These are phyloP conservation scores for Claviceps quebecensis DNA, from an alignment of 2,329 filamentous ascomycete genomes.

Conservation along the genomic window DNA sequence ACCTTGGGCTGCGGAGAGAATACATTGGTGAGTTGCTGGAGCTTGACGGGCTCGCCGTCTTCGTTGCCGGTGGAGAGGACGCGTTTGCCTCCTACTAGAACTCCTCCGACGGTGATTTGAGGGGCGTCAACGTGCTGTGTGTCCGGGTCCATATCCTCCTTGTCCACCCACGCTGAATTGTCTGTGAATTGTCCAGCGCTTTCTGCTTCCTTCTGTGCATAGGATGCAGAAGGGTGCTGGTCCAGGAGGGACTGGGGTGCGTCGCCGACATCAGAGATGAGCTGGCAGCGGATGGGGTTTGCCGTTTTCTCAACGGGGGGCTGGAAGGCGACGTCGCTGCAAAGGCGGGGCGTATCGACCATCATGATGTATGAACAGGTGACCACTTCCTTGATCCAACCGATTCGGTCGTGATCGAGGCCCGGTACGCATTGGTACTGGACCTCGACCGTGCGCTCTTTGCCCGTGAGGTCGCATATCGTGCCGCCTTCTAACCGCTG, in stretches of 20 bases:
- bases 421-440: conserved; percentile 69
- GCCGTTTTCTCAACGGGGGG: conserved; percentile 66
- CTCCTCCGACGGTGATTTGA: conserved; percentile 34
- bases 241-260: conserved; percentile 25
- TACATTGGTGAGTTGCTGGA: conserved; percentile 16
- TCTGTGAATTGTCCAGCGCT: conserved; percentile 5
- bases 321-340: conserved; percentile 73
- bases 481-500: conserved; percentile 71
- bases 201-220: conserved; percentile 16
- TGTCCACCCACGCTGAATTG: conserved; percentile 4
- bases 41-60: conserved; percentile 32
- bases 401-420: conserved; percentile 59
- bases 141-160: conserved; percentile 10
- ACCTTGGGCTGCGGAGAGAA: conserved; percentile 14
- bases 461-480: conserved; percentile 71
- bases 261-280: conserved; percentile 43
- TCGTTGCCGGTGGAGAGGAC: conserved; percentile 32
- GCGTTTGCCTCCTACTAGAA: conserved; percentile 37
- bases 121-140: conserved; percentile 17
- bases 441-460: conserved; percentile 70
- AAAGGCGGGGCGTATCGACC: conserved; percentile 76
- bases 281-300: conserved; percentile 62
- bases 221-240: conserved; percentile 15
- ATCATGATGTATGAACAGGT: conserved; percentile 92
- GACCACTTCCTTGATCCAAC: conserved; percentile 83